Evolutionary conservation across 306 rosid species (phyloP), one percentile per base, ranked within the genome.

Genomic region (Trifolium dubium): DNA sequence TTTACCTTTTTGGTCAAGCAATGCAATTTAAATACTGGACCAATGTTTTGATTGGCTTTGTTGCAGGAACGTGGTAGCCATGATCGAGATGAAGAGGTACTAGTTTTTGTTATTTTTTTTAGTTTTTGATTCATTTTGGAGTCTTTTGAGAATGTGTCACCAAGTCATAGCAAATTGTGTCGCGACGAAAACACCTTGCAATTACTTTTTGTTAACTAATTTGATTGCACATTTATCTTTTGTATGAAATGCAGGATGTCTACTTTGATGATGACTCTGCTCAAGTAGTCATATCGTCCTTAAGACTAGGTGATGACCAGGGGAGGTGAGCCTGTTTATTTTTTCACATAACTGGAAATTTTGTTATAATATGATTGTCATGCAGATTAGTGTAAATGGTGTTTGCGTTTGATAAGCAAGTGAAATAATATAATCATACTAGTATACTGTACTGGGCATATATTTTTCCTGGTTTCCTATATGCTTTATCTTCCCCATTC

Each of bases 261-360:
- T 95, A 95, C 87, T 95, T 92, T 85, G 97, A 88, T 50, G 98
- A 95, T 62, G 99, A 95, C 64, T 95, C 98, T 77, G 97, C 98
- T 41, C 98, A 95, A 83, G 98, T 92, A 18, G 97, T 90, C 61
- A 90, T 95, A 86, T 95, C 99, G 17, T 90, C 97, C 70, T 81
- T 95, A 58, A 86, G 98, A 80, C 98, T 95, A 13, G 86, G 97
- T 61, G 98, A 92, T 79, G 99, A 95, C 55, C 93, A 92, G 77
- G 99, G 99, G 81, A 92, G 99, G 99, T 95, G 69, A 82, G 97
- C 85, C 79, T 44, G 10, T 55, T 66, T 51, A 56, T 47, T 63
- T 60, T 54, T 12, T 39, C 53, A 35, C 29, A 11, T 68, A 34
- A 46, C 67, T 67, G 41, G 50, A 55, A 18, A 19, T 37, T 76